Evolutionary conservation across 1,139 yeast species (phyloP).

Genomic region (Lodderomyces parapsilosis): DNA sequence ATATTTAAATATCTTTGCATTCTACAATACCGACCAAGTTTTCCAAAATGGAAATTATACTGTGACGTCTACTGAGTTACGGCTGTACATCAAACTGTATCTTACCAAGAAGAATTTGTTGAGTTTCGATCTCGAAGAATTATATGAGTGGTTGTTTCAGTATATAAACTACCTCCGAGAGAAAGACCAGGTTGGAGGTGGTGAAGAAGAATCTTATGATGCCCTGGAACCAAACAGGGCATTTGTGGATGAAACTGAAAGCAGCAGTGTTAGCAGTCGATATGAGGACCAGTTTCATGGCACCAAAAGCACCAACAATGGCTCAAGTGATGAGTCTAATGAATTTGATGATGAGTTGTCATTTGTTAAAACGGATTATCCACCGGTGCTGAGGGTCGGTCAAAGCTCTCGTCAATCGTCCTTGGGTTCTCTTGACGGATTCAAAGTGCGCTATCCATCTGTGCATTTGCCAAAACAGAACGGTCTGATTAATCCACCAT

Average conservation of each 20-base stretch:
- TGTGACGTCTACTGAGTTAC: conserved; percentile 24
- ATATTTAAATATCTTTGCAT: conserved; percentile 44
- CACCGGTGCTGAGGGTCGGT: background rate
- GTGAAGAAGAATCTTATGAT: background rate
- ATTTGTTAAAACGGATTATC: background rate
- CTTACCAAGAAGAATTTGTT: conserved; percentile 31
- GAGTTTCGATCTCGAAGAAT: conserved; percentile 36
- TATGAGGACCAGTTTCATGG: background rate
- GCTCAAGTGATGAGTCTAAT: background rate
- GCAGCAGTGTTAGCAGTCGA: background rate
- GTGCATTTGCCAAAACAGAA: conserved; percentile 3
- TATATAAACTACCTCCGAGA: conserved; percentile 41
- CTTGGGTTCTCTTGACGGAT: conserved; percentile 7
- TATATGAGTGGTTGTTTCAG: conserved; percentile 41
- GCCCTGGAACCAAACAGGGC: conserved; percentile 2
- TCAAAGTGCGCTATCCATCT: conserved; percentile 13
- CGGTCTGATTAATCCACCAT: background rate
- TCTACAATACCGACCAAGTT: conserved; percentile 34
- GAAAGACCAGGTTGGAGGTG: conserved; percentile 21
- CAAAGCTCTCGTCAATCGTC: conserved; percentile 7
- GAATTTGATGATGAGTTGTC: conserved; percentile 3
- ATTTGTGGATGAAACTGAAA: background rate
- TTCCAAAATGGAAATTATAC: conserved; percentile 22
- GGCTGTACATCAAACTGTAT: conserved; percentile 31
- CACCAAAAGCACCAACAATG: background rate